phyloP scores from a whole-genome alignment of 495 filamentous ascomycete species.

The Xylaria curta region DNA sequence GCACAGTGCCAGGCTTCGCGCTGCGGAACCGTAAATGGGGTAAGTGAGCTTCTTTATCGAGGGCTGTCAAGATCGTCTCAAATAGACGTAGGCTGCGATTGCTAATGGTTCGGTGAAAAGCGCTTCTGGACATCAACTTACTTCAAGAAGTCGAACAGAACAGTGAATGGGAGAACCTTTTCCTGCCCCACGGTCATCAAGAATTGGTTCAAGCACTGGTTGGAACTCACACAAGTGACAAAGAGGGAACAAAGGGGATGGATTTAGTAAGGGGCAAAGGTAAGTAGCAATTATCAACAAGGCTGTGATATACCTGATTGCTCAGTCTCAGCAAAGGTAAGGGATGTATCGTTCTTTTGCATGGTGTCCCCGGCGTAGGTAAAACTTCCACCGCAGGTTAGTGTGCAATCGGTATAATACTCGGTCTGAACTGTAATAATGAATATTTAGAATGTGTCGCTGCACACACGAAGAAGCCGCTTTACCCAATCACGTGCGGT shows the following conservation, averaged over 20 bases:
- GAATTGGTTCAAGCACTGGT: constrained; percentile 1
- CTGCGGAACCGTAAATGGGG: not conserved
- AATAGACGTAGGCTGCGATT: not conserved
- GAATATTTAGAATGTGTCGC: not conserved
- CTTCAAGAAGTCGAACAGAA: not conserved
- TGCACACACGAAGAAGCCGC: not conserved
- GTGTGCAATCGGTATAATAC: not conserved
- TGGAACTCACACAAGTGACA: not conserved
- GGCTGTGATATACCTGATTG: not conserved
- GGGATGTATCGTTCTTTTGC: not conserved
- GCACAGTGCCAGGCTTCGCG: not conserved
- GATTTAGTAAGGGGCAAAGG: constrained; percentile 1
- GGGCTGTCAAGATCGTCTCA: not conserved
- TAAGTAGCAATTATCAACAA: not conserved
- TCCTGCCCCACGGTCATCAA: not conserved
- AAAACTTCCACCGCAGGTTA: not conserved
- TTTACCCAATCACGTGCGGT: constrained; percentile 1
- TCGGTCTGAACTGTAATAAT: not conserved
- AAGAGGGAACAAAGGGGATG: not conserved
- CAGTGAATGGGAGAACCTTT: not conserved
- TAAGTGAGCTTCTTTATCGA: not conserved
- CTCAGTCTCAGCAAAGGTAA: not conserved
- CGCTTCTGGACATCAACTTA: not conserved
- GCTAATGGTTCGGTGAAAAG: not conserved
- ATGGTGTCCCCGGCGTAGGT: not conserved